A percentile compares a stretch with the other conserved stretches of the same genome.
These are phyloP conservation scores for Pisolithus microcarpus DNA, from an alignment of 768 basidiomycete genomes.

Conservation along the genomic window DNA sequence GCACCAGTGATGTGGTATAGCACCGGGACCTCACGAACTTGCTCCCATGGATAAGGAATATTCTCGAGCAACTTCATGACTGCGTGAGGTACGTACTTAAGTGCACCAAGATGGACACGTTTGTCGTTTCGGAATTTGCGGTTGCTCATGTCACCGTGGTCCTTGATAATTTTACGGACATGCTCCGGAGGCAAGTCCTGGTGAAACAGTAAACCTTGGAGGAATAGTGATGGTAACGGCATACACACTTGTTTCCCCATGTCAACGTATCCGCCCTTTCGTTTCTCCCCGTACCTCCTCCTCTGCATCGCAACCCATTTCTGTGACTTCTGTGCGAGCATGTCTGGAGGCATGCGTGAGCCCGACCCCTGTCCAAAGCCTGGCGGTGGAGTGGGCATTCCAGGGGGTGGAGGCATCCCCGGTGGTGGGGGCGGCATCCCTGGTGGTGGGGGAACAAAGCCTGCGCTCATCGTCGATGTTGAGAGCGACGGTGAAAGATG, in stretches of 20 bases:
- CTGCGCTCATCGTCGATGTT: slow-evolving; percentile 24
- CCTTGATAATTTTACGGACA: slow-evolving; percentile 98
- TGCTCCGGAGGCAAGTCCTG: slow-evolving; percentile 96
- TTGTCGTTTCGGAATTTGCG: slow-evolving; percentile 99
- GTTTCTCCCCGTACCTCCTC: slow-evolving; percentile 87
- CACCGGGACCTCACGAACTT: slow-evolving; percentile 98
- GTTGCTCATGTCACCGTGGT: slow-evolving; percentile 99
- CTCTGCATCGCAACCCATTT: slow-evolving; percentile 96
- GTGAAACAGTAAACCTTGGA: not conserved
- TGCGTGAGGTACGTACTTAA: slow-evolving; percentile 98
- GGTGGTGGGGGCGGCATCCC: slow-evolving; percentile 34
- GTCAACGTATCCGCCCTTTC: slow-evolving; percentile 83
- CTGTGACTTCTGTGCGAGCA: slow-evolving; percentile 84
- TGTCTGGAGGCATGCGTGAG: slow-evolving; percentile 51
- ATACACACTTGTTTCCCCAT: slow-evolving; percentile 82
- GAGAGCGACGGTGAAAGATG: slow-evolving; percentile 21
- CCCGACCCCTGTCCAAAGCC: slow-evolving; percentile 26
- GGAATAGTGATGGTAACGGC: not conserved
- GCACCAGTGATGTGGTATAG: slow-evolving; percentile 99
- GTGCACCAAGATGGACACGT: slow-evolving; percentile 95
- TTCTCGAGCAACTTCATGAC: slow-evolving; percentile 99
- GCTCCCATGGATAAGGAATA: slow-evolving; percentile 97
- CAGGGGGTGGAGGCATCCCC: slow-evolving; percentile 32
- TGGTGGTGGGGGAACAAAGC: slow-evolving; percentile 33
- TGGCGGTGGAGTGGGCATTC: slow-evolving; percentile 32